Conservation (phyloP, 2,329 filamentous ascomycete species). For the Samsoniella hepiali region DNA sequence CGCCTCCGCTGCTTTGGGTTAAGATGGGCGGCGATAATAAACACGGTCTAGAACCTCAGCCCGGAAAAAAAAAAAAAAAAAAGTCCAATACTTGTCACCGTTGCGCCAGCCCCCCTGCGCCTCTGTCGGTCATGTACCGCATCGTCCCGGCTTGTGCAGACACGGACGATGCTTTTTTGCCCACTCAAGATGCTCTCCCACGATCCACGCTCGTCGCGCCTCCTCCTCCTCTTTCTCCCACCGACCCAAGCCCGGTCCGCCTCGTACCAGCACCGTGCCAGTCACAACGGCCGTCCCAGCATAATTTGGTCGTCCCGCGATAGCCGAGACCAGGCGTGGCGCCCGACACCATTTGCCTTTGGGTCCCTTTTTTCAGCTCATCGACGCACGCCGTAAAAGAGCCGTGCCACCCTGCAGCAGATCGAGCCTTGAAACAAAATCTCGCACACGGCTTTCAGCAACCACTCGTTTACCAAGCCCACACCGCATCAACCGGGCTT, state of each 20-base stretch:
- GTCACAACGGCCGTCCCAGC: background rate
- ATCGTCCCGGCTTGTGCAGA: constrained; percentile 12
- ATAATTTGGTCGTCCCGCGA: constrained; percentile 13
- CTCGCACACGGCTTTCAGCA: background rate
- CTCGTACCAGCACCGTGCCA: background rate
- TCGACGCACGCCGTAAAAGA: background rate
- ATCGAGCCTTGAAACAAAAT: background rate
- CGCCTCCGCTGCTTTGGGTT: constrained; percentile 12
- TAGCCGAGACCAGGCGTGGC: constrained; percentile 15
- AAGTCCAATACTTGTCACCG: constrained; percentile 5
- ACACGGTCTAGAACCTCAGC: constrained; percentile 19
- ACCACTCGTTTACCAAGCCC: background rate
- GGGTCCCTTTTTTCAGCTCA: constrained; percentile 11
- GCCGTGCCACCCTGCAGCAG: background rate
- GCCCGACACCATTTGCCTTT: background rate
- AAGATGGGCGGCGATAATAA: constrained; percentile 17
- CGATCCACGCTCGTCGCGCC: background rate
- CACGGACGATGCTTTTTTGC: background rate
- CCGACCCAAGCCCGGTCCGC: background rate
- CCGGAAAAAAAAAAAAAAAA: constrained; percentile 9
- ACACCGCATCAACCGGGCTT: background rate
- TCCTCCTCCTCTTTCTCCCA: background rate
- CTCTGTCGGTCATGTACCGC: constrained; percentile 16
- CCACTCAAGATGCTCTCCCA: background rate
- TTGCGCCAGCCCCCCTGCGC: constrained; percentile 10